Evolutionary conservation across 768 basidiomycete genomes (phyloP).

Genomic region (Pleurotus giganteus): DNA sequence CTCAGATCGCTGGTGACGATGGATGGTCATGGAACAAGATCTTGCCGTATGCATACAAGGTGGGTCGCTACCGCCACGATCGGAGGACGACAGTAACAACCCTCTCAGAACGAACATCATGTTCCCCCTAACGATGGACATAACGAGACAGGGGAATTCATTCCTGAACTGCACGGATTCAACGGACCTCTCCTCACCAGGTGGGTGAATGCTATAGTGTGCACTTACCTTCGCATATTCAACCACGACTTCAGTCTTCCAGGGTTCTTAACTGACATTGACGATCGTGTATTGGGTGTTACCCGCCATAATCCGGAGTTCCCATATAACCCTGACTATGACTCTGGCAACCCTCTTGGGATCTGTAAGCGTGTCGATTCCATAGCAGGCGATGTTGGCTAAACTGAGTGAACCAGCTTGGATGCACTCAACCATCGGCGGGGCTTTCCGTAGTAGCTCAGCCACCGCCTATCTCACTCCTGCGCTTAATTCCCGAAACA

Average conservation of each 20-base stretch:
- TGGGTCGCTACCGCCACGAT: not conserved
- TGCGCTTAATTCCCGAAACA: conserved; percentile 25
- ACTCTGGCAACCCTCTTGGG: conserved; percentile 30
- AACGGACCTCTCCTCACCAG: conserved; percentile 30
- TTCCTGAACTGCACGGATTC: conserved; percentile 34
- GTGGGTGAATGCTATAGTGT: conserved; percentile 2
- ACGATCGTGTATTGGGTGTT: conserved; percentile 28
- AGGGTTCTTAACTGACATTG: conserved; percentile 26
- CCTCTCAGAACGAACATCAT: conserved; percentile 35
- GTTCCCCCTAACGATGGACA: conserved; percentile 35
- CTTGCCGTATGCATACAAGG: conserved; percentile 27
- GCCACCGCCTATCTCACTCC: conserved; percentile 32
- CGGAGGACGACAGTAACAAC: not conserved
- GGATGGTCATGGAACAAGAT: conserved; percentile 39
- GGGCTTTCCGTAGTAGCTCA: conserved; percentile 32
- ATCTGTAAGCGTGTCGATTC: conserved; percentile 20
- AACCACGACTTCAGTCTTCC: conserved; percentile 24
- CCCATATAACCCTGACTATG: conserved; percentile 33
- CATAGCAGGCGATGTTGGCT: not conserved
- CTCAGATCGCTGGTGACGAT: conserved; percentile 28
- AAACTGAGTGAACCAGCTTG: conserved; percentile 20
- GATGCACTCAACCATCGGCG: conserved; percentile 29
- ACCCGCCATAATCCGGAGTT: conserved; percentile 33
- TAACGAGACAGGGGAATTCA: conserved; percentile 33
- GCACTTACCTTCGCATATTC: conserved; percentile 23